Evolutionary conservation across 306 rosid species (phyloP).

Genomic region (Vicia sativa): DNA sequence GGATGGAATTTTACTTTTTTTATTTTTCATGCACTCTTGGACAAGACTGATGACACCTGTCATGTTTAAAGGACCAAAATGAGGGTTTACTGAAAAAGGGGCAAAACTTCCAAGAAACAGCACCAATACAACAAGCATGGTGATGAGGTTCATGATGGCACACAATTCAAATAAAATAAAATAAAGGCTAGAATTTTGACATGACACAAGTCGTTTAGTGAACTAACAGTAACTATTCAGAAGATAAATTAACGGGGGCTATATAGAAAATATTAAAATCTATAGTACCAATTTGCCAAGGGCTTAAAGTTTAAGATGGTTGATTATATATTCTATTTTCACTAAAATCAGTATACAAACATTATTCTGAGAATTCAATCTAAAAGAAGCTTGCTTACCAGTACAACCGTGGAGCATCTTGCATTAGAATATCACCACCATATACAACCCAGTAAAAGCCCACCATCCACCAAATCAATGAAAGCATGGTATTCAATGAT

Average conservation of each 20-base stretch:
- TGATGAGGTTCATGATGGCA: neutral
- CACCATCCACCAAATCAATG: slow-evolving; percentile 95
- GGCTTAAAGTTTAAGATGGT: neutral
- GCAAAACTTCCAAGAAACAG: neutral
- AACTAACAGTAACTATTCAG: neutral
- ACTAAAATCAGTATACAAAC: neutral
- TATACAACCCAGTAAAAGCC: slow-evolving; percentile 98
- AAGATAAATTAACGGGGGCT: neutral
- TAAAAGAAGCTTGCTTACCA: slow-evolving; percentile 59
- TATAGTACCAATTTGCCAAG: neutral
- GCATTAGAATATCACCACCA: slow-evolving; percentile 74
- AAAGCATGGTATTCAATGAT: slow-evolving; percentile 73
- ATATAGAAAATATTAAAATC: neutral
- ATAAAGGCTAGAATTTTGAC: neutral
- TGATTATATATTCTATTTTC: neutral
- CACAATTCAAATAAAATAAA: neutral
- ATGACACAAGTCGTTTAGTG: neutral
- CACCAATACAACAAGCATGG: slow-evolving; percentile 20
- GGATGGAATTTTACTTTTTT: neutral
- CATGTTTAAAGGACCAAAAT: neutral
- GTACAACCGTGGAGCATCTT: slow-evolving; percentile 79
- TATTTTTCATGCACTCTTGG: neutral
- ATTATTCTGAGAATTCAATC: slow-evolving; percentile 1
- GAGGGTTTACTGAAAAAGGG: neutral
- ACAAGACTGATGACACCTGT: neutral